These are phyloP conservation scores for Hyphopichia khmerensis DNA, from an alignment of 1,139 yeast genomes.

Conservation along the genomic window DNA sequence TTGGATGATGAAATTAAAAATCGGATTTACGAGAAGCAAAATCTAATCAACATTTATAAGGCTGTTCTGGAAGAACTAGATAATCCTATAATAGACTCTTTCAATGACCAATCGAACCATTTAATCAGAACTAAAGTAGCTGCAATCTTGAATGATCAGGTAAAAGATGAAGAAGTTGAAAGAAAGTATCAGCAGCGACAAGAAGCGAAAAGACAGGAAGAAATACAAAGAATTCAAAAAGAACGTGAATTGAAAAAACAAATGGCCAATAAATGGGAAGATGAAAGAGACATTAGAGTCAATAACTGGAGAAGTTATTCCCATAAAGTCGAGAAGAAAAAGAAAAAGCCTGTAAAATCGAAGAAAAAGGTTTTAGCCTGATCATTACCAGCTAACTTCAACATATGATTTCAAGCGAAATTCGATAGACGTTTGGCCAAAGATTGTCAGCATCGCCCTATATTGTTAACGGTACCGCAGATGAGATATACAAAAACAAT, in stretches of 20 bases:
- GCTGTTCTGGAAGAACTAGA: constrained; percentile 26
- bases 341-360: constrained; percentile 29
- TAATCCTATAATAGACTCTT: constrained; percentile 33
- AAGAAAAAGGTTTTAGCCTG: constrained; percentile 35
- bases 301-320: constrained; percentile 59
- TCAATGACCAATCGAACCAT: constrained; percentile 1
- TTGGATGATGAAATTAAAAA: constrained; percentile 23
- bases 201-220: constrained; percentile 25
- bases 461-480: too few species aligned
- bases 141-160: constrained; percentile 33
- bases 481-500: too few species aligned
- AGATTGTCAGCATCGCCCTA: too few species aligned
- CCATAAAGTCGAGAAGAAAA: constrained; percentile 43
- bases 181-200: constrained; percentile 29
- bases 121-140: constrained; percentile 13
- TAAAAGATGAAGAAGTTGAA: constrained; percentile 32
- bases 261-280: constrained; percentile 60
- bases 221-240: constrained; percentile 32
- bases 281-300: constrained; percentile 58
- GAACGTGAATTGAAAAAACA: constrained; percentile 39
- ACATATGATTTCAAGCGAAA: too few species aligned
- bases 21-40: constrained; percentile 41
- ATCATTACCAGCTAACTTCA: background rate
- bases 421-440: too few species aligned
- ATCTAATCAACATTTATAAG: constrained; percentile 33